phyloP scores from a whole-genome alignment of 352 stramenopile species.

The Phytophthora sp. region DNA sequence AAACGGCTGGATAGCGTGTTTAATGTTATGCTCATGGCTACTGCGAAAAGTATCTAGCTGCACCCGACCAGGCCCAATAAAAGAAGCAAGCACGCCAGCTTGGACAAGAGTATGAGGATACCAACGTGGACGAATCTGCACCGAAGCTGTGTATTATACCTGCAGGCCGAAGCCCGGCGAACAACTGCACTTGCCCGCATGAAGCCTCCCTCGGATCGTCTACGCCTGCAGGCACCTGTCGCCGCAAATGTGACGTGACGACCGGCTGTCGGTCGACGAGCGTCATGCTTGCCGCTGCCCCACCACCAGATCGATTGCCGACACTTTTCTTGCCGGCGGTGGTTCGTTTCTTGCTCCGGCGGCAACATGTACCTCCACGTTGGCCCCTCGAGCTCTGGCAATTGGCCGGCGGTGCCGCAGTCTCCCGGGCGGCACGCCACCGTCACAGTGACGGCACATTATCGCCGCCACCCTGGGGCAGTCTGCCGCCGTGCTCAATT shows the following conservation, averaged over 20 bases:
- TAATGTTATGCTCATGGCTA: too few relatives aligned
- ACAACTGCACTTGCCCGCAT: background rate
- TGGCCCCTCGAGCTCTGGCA: background rate
- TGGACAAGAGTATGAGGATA: too few relatives aligned
- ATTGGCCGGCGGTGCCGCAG: conserved; percentile 6
- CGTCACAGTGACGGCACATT: too few relatives aligned
- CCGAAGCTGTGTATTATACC: background rate
- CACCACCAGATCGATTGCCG: conserved; percentile 18
- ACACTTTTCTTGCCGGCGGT: conserved; percentile 14
- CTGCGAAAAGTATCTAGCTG: background rate
- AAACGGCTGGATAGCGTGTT: too few relatives aligned
- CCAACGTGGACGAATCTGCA: background rate
- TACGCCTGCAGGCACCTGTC: conserved; percentile 7
- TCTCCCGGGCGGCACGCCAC: too few relatives aligned
- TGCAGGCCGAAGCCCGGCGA: too few relatives aligned
- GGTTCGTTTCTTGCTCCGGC: conserved; percentile 11
- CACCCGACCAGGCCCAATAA: too few relatives aligned
- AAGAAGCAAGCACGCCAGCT: too few relatives aligned
- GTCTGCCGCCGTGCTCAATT: too few relatives aligned
- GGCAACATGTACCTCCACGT: conserved; percentile 22
- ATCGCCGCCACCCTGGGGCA: too few relatives aligned
- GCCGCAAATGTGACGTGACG: conserved; percentile 10
- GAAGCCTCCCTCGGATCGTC: background rate
- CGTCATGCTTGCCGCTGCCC: background rate
- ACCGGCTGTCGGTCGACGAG: conserved; percentile 5